Percentiles rank a stretch among this genome's conserved stretches.
These are phyloP conservation scores for Cladosporium sp. DNA, from an alignment of 2,329 filamentous ascomycete species.

Conservation along the genomic window DNA sequence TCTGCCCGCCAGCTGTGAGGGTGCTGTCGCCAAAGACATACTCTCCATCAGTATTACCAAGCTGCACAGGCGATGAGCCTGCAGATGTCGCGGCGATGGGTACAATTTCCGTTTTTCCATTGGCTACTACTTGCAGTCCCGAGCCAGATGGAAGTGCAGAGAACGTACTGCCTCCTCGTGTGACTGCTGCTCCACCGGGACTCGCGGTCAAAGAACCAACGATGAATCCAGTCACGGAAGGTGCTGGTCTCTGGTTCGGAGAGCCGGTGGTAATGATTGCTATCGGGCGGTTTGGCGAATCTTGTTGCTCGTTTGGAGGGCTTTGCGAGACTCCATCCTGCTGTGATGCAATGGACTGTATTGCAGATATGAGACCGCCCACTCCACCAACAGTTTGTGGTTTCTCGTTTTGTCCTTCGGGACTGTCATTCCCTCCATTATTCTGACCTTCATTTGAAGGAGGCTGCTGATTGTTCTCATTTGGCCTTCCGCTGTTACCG, in stretches of 20 bases:
- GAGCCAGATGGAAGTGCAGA: conserved; percentile 5
- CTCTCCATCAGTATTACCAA: not conserved
- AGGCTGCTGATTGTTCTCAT: not conserved
- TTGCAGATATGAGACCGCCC: not conserved
- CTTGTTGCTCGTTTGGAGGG: not conserved
- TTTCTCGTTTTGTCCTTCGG: not conserved
- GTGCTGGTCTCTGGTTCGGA: not conserved
- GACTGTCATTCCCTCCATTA: not conserved
- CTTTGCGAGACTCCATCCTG: not conserved
- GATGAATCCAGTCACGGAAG: not conserved
- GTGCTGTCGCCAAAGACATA: not conserved
- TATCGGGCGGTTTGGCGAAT: not conserved
- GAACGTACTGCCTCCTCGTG: not conserved
- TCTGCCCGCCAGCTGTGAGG: not conserved
- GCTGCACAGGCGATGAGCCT: not conserved
- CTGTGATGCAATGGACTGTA: not conserved
- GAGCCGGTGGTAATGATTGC: not conserved
- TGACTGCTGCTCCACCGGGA: not conserved
- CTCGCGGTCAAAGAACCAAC: not conserved
- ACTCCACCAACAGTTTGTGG: not conserved
- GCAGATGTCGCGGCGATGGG: not conserved
- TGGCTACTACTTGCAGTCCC: not conserved
- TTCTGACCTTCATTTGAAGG: not conserved
- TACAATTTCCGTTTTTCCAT: not conserved
- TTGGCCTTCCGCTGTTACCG: not conserved